Evolutionary conservation across 2,329 filamentous ascomycete species (phyloP), one percentile per base, ranked within the genome.

Genomic region (Acephala macrosclerotiorum): DNA sequence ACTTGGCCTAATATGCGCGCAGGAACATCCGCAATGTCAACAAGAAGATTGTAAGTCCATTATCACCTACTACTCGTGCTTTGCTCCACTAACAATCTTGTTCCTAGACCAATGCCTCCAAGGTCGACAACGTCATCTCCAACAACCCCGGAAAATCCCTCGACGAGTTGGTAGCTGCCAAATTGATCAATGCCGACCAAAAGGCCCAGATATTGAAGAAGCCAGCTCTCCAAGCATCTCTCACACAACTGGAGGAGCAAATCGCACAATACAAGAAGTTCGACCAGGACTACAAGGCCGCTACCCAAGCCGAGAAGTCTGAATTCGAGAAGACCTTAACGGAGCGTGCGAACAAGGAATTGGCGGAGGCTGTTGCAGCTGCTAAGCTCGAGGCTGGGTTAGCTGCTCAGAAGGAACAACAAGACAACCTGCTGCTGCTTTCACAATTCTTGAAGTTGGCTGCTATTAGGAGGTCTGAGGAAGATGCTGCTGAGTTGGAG

Each of bases 11-110:
- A 74, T 53, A 20, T 56, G n/a, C 14, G 18, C 66, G 53, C 67
- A 97, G 94, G 85, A 93, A 88, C 79, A 92, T 97, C 74, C 94
- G 95, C 76, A 97, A 96, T 79, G 83, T 96, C 75, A 91, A 89
- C 84, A 98, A 97, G 87, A 97, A 97, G 82, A 89, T 98, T 75
- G 93, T 97, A 81, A 82, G 91, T 83, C 26, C 9, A 58, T n/a
- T 2, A 36, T 3, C 16, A 18, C 1, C 22, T 3, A 25, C 7
- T 8, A 29, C 12, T 9, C 55, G 16, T 12, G 8, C 26, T 16
- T 11, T 26, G 26, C 36, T 33, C 53, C 36, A 25, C 71, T 75
- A 69, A 75, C 58, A 26, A 35, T 33, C 51, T 33, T 29, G n/a
- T 9, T 61, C 63, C 20, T 67, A 93, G 90, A 83, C 85, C 76